Evolutionary conservation across 1,284 basidiomycete genomes (phyloP).

Genomic region (Porogramme epimiltina): DNA sequence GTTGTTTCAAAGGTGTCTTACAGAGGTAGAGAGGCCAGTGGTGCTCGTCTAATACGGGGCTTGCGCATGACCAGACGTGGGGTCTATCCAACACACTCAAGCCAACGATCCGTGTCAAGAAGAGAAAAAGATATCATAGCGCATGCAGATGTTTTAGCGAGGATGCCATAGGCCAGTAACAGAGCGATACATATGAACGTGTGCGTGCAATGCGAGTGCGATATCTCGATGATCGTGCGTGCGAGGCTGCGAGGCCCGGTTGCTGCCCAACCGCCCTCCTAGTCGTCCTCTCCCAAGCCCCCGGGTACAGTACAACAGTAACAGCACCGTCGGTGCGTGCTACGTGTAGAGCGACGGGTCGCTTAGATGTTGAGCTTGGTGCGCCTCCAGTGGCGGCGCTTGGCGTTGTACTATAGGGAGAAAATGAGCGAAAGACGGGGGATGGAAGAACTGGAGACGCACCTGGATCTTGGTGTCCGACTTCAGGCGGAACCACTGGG

Average conservation of each 20-base stretch:
- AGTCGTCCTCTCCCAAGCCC: constrained; percentile 14
- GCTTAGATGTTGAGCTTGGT: constrained; percentile 92
- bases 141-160: constrained; percentile 29
- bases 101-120: too few species aligned
- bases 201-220: constrained; percentile 19
- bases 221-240: constrained; percentile 17
- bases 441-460: constrained; percentile 31
- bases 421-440: not conserved
- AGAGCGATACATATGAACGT: constrained; percentile 31
- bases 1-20: too few species aligned
- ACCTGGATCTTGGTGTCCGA: constrained; percentile 95
- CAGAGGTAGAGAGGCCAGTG: too few species aligned
- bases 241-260: constrained; percentile 17
- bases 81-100: too few species aligned
- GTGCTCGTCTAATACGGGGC: too few species aligned
- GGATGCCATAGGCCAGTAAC: constrained; percentile 27
- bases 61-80: too few species aligned
- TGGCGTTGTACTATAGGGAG: constrained; percentile 79
- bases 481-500: constrained; percentile 98
- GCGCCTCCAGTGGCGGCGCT: constrained; percentile 93
- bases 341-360: constrained; percentile 4
- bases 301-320: constrained; percentile 23
- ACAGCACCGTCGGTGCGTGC: not conserved
- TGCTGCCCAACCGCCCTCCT: constrained; percentile 16
- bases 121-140: constrained; percentile 20